Evolutionary conservation across 2,329 filamentous ascomycete genomes (phyloP).

Genomic region (Cercospora zeina): DNA sequence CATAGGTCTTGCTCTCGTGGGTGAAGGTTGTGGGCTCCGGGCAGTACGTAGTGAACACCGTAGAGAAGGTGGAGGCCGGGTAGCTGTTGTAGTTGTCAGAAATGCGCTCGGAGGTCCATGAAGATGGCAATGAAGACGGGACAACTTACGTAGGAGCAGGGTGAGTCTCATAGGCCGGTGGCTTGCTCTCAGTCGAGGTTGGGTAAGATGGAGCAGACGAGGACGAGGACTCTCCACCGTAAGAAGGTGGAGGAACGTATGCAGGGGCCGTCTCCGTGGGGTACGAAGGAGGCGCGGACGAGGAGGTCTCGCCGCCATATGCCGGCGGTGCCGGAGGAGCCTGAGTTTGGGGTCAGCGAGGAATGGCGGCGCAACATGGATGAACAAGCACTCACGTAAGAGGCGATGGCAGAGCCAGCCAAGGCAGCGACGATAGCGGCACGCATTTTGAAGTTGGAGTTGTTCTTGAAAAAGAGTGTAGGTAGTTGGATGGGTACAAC

Average conservation of each 20-base stretch:
- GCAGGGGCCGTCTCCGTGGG: background rate
- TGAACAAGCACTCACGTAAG: constrained; percentile 31
- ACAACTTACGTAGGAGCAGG: background rate
- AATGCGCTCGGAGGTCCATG: background rate
- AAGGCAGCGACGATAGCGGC: constrained; percentile 38
- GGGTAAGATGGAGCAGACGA: constrained; percentile 24
- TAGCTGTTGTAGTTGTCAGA: background rate
- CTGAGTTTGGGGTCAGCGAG: background rate
- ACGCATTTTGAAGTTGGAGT: constrained; percentile 45
- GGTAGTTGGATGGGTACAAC: constrained; percentile 21
- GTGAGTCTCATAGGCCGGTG: background rate
- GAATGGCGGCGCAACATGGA: too few relatives aligned
- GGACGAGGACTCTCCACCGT: background rate
- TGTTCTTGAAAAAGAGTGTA: constrained; percentile 20
- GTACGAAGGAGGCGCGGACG: constrained; percentile 5
- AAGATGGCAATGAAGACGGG: too few relatives aligned
- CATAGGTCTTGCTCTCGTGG: constrained; percentile 34
- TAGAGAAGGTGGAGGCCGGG: constrained; percentile 12
- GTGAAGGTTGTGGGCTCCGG: constrained; percentile 33
- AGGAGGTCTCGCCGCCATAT: constrained; percentile 5
- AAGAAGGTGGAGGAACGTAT: background rate
- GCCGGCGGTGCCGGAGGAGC: constrained; percentile 10
- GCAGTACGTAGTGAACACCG: constrained; percentile 31
- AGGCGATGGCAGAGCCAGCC: constrained; percentile 44
- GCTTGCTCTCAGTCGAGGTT: background rate